Conservation (phyloP, 2,329 filamentous ascomycete species). For the Penicillium sp. region DNA sequence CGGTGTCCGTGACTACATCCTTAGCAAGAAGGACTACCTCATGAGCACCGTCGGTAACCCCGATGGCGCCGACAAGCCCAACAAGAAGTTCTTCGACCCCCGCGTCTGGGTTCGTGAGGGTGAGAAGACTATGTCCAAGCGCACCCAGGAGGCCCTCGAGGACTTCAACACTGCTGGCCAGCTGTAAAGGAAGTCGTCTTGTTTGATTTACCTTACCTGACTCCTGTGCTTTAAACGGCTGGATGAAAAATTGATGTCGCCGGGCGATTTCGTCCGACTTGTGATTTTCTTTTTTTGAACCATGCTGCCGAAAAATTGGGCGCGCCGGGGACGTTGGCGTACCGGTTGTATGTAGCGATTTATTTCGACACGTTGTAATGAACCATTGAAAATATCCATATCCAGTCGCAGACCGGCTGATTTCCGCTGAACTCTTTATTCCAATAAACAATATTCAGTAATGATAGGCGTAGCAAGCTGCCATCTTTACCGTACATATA, state of each 20-base stretch:
- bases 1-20: constrained; percentile 92
- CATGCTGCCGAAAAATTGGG: constrained; percentile 23
- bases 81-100: constrained; percentile 95
- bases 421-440: background rate
- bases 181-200: constrained; percentile 60
- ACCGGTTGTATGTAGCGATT: constrained; percentile 32
- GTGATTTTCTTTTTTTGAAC: constrained; percentile 10
- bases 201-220: constrained; percentile 9
- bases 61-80: constrained; percentile 94
- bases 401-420: constrained; percentile 6
- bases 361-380: constrained; percentile 31
- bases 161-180: constrained; percentile 89
- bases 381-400: constrained; percentile 23
- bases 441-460: too few species aligned
- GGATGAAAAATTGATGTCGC: constrained; percentile 3
- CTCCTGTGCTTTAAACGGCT: constrained; percentile 5
- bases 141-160: constrained; percentile 78
- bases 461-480: too few species aligned
- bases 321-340: constrained; percentile 26
- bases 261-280: background rate
- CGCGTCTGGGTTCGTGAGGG: constrained; percentile 91
- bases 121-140: constrained; percentile 92
- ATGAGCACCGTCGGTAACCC: constrained; percentile 88
- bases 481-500: too few species aligned
- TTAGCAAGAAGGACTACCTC: constrained; percentile 95